These are phyloP conservation scores for Melanogaster broomeanus DNA, from an alignment of 768 basidiomycete genomes.

Conservation along the genomic window DNA sequence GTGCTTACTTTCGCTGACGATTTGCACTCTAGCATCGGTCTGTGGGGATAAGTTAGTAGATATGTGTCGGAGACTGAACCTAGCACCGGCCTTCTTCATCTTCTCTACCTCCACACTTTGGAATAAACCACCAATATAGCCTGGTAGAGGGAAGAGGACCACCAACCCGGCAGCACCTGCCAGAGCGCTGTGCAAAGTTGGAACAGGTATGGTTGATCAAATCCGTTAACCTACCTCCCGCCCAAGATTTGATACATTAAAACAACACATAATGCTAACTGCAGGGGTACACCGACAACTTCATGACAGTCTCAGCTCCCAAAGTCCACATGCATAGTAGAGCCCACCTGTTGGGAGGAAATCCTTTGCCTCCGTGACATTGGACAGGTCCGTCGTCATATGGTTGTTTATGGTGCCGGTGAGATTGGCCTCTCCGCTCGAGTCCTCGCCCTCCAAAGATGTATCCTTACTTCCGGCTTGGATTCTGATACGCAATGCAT, in stretches of 20 bases:
- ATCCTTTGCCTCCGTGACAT: slow-evolving; percentile 13
- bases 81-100: slow-evolving; percentile 43
- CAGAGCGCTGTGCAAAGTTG: slow-evolving; percentile 51
- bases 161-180: slow-evolving; percentile 56
- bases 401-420: slow-evolving; percentile 78
- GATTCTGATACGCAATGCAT: slow-evolving; percentile 56
- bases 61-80: not conserved
- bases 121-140: slow-evolving; percentile 40
- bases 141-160: slow-evolving; percentile 58
- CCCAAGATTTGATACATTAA: slow-evolving; percentile 8
- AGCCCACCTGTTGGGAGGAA: slow-evolving; percentile 4
- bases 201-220: slow-evolving; percentile 33
- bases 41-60: slow-evolving; percentile 39
- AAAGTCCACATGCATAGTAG: slow-evolving; percentile 2
- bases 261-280: slow-evolving; percentile 2
- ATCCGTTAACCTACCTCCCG: slow-evolving; percentile 4
- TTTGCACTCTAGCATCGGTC: slow-evolving; percentile 45
- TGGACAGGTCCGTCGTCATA: slow-evolving; percentile 47
- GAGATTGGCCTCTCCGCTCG: slow-evolving; percentile 45
- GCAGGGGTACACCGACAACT: slow-evolving; percentile 4
- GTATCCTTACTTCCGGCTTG: slow-evolving; percentile 5
- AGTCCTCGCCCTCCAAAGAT: slow-evolving; percentile 1
- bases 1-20: slow-evolving; percentile 56
- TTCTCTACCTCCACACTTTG: slow-evolving; percentile 48
- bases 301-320: slow-evolving; percentile 32